Evolutionary conservation across 2,329 filamentous ascomycete species (phyloP), one percentile per base, ranked within the genome.

Genomic region (Talaromyces sp.): DNA sequence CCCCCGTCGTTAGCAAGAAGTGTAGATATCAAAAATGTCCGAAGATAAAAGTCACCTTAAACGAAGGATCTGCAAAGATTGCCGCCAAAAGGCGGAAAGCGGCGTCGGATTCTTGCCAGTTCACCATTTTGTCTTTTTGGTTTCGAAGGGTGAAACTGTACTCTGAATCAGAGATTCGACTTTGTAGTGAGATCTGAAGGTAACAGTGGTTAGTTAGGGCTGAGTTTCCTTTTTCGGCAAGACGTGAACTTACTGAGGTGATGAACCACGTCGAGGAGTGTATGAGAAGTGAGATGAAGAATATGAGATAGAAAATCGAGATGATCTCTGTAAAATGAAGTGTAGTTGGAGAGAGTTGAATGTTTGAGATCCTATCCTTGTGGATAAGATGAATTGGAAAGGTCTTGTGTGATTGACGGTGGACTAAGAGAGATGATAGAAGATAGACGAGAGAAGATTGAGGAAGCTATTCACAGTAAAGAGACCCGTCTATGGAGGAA

Each of bases 91-190:
- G 59, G 5, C 70, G 64, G 25, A 69, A 63, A 11, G 63, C 64
- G 3, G 64, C 62, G 3, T 67, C 65, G 1, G 60, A 28, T 2
- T 58, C 43, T 36, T 66, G 68, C 70, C 70, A 72, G 53, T 67
- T 69, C 0, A 71, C 68, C 66, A 73, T 69, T 17, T 61, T 66
- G 55, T 19, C 7, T 37, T n/a, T n/a, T n/a, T n/a, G n/a, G n/a
- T n/a, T n/a, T n/a, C n/a, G n/a, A n/a, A n/a, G n/a, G n/a, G n/a
- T n/a, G n/a, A n/a, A n/a, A n/a, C n/a, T n/a, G n/a, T n/a, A n/a
- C n/a, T n/a, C n/a, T n/a, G n/a, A n/a, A n/a, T n/a, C n/a, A n/a
- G n/a, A n/a, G n/a, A n/a, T n/a, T n/a, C n/a, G n/a, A 5, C 5
- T 36, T n/a, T 3, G 15, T 11, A 31, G 4, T 28, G 17, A 28